A percentile compares a stretch with the other conserved stretches of the same genome.
phyloP scores from a whole-genome alignment of 345 rosid species.

The Erodium maritimum region DNA sequence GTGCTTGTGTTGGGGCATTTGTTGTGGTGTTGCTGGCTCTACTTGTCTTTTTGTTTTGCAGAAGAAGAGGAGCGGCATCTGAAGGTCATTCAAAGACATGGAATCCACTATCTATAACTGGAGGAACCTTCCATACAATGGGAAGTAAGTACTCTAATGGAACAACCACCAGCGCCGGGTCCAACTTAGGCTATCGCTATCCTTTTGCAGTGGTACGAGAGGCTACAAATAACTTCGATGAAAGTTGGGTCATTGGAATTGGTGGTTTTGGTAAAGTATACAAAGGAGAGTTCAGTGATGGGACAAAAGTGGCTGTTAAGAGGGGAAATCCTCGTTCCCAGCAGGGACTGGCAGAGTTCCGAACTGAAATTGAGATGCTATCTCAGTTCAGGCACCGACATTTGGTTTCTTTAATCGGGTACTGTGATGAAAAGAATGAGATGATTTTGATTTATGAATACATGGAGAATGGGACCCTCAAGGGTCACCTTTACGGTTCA shows the following conservation, averaged over 20 bases:
- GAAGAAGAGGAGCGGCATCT: constrained; percentile 15
- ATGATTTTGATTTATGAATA: constrained; percentile 72
- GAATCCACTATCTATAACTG: constrained; percentile 43
- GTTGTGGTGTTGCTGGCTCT: constrained; percentile 29
- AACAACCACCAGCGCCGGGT: constrained; percentile 32
- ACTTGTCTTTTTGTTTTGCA: constrained; percentile 22
- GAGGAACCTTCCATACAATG: constrained; percentile 30
- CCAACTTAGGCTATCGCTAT: constrained; percentile 38
- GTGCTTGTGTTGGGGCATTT: constrained; percentile 25
- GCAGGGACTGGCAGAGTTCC: constrained; percentile 72
- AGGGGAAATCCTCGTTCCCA: constrained; percentile 66
- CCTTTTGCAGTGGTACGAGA: constrained; percentile 47
- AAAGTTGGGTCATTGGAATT: constrained; percentile 50
- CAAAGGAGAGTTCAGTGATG: constrained; percentile 47
- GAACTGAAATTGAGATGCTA: constrained; percentile 67
- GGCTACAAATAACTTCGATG: constrained; percentile 66
- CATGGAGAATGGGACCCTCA: constrained; percentile 70
- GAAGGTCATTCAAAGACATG: constrained; percentile 52
- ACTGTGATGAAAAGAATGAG: constrained; percentile 62
- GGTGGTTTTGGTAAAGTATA: constrained; percentile 83
- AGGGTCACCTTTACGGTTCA: constrained; percentile 57
- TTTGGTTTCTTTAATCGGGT: constrained; percentile 77
- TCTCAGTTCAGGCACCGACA: constrained; percentile 75
- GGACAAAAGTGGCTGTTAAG: constrained; percentile 60
- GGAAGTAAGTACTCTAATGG: constrained; percentile 47